Conservation (phyloP, 495 filamentous ascomycete genomes). For the Aspergillus leporis region DNA sequence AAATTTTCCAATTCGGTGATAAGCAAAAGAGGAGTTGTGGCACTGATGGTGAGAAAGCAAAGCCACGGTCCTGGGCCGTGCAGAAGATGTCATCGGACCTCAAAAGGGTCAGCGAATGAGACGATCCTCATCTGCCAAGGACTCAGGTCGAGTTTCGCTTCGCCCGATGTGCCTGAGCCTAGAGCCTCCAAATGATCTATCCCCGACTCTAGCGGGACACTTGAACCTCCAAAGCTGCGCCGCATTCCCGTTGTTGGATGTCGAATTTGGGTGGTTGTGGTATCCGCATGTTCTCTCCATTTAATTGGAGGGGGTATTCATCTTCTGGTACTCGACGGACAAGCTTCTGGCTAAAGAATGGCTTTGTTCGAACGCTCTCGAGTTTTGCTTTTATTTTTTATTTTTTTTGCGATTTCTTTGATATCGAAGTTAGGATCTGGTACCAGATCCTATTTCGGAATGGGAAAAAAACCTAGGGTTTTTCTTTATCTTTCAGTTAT, state of each 20-base stretch:
- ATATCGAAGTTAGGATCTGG: too few species aligned
- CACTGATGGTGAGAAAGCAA: slow-evolving; percentile 8
- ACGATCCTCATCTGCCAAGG: slow-evolving; percentile 35
- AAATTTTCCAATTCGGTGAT: background rate
- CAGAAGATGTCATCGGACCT: slow-evolving; percentile 45
- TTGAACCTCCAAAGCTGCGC: background rate
- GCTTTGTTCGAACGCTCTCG: background rate
- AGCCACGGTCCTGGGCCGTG: slow-evolving; percentile 33
- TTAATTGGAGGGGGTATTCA: background rate
- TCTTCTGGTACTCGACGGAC: background rate
- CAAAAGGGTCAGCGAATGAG: slow-evolving; percentile 42
- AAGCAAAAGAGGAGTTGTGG: slow-evolving; percentile 8
- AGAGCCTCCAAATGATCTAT: background rate
- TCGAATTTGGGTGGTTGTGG: background rate
- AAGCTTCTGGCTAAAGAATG: background rate
- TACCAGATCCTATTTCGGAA: background rate
- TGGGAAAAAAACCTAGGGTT: too few species aligned
- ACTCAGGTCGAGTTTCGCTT: slow-evolving; percentile 15
- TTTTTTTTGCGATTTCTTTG: background rate
- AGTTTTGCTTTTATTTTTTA: background rate
- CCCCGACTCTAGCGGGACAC: background rate
- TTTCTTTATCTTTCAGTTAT: background rate
- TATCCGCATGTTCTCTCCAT: slow-evolving; percentile 1
- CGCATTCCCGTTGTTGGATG: background rate
- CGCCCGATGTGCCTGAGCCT: slow-evolving; percentile 18